phyloP scores from a whole-genome alignment of 73 alveolate species.

The Tetrahymena malaccensis region DNA sequence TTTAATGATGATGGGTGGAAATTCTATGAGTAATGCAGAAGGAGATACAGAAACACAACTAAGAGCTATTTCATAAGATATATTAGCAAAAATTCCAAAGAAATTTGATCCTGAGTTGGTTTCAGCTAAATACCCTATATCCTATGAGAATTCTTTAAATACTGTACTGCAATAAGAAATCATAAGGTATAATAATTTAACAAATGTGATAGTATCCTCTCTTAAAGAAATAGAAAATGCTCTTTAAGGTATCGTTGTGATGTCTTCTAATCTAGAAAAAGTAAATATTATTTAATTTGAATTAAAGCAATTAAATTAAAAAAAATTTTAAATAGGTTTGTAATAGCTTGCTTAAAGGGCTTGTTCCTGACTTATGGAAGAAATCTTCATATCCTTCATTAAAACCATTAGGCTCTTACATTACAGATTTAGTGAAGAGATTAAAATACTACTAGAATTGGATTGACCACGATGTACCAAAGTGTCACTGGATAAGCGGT shows the following conservation, averaged over 20 bases:
- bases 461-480: conserved; percentile 75
- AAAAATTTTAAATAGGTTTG: conserved; percentile 6
- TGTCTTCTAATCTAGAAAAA: conserved; percentile 71
- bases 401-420: conserved; percentile 83
- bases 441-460: conserved; percentile 65
- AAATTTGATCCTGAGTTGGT: conserved; percentile 79
- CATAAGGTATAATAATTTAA: conserved; percentile 85
- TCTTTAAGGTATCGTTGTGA: conserved; percentile 72
- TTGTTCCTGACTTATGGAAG: conserved; percentile 90
- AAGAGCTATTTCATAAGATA: conserved; percentile 73
- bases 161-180: conserved; percentile 97
- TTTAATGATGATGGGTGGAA: conserved; percentile 56
- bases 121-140: conserved; percentile 91
- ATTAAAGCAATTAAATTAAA: no score
- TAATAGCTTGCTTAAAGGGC: conserved; percentile 62
- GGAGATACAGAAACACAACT: conserved; percentile 57
- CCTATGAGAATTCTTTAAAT: conserved; percentile 91
- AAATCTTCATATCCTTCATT: conserved; percentile 80
- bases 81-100: conserved; percentile 74
- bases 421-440: conserved; percentile 67
- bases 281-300: not conserved
- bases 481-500: conserved; percentile 81
- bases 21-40: conserved; percentile 49
- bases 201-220: conserved; percentile 55
- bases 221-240: conserved; percentile 63